Conservation (phyloP, 2,329 filamentous ascomycete species). For the Penicillium sclerotigenum region DNA sequence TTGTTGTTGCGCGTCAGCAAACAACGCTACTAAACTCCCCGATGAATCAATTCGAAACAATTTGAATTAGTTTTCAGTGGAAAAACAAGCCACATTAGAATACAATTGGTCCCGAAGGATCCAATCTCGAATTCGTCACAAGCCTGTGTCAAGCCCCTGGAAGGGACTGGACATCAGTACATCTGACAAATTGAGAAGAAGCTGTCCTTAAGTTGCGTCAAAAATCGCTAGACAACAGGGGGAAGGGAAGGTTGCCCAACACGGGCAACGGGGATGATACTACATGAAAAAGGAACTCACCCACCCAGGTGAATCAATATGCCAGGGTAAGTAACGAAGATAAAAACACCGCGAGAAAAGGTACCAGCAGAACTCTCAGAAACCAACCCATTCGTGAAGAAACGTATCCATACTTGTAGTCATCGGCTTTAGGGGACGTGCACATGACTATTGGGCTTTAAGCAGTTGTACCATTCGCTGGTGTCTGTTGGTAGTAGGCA, state of each 20-base stretch:
- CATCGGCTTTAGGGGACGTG: neutral
- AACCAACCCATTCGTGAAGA: slow-evolving; percentile 11
- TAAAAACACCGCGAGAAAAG: slow-evolving; percentile 8
- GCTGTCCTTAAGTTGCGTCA: slow-evolving; percentile 12
- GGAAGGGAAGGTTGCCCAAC: slow-evolving; percentile 12
- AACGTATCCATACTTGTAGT: slow-evolving; percentile 12
- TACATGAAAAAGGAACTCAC: slow-evolving; percentile 19
- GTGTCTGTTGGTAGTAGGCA: slow-evolving; percentile 32
- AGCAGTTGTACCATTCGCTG: slow-evolving; percentile 27
- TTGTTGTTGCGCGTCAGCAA: neutral
- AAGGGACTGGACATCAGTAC: neutral
- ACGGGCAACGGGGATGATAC: slow-evolving; percentile 16
- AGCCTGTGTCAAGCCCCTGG: neutral
- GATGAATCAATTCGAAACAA: neutral
- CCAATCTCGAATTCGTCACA: slow-evolving; percentile 22
- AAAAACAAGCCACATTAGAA: slow-evolving; percentile 26
- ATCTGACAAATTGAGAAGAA: slow-evolving; percentile 9
- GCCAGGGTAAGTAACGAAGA: slow-evolving; percentile 14
- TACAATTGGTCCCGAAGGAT: slow-evolving; percentile 30
- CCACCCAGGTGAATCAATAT: slow-evolving; percentile 18
- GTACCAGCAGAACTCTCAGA: neutral
- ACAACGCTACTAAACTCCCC: neutral
- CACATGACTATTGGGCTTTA: slow-evolving; percentile 8
- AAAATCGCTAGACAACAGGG: slow-evolving; percentile 29
- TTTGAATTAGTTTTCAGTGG: slow-evolving; percentile 9